Evolutionary conservation across 495 filamentous ascomycete species (phyloP).

Genomic region (Platismatia glauca): DNA sequence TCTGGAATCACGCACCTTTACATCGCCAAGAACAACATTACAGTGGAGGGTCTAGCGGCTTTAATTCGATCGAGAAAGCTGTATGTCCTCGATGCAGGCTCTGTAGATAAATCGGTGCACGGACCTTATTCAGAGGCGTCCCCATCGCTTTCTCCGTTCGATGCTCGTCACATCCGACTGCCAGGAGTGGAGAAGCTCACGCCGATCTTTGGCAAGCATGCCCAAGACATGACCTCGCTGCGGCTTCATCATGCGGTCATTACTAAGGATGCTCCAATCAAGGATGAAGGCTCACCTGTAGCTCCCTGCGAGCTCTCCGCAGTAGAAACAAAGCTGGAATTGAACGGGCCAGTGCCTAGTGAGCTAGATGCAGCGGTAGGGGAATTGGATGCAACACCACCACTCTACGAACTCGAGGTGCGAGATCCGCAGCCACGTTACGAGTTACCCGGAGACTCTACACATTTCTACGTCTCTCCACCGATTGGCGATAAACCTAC

Average conservation of each 20-base stretch:
- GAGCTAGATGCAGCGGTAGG: conserved; percentile 5
- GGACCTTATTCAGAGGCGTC: conserved; percentile 14
- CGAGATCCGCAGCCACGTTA: conserved; percentile 28
- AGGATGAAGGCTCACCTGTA: conserved; percentile 30
- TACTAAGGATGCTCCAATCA: conserved; percentile 33
- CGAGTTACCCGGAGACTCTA: conserved; percentile 38
- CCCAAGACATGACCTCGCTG: conserved; percentile 43
- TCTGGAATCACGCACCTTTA: conserved; percentile 52
- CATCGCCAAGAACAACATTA: conserved; percentile 50
- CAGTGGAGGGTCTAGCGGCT: conserved; percentile 46
- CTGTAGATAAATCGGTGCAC: conserved; percentile 31
- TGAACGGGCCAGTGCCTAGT: conserved; percentile 6
- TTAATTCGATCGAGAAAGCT: conserved; percentile 43
- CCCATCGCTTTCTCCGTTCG: conserved; percentile 16
- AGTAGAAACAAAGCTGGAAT: conserved; percentile 17
- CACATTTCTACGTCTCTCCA: conserved; percentile 22
- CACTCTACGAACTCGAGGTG: conserved; percentile 40
- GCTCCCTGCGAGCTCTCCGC: conserved; percentile 26
- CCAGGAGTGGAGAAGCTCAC: conserved; percentile 49
- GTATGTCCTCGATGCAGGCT: conserved; percentile 46
- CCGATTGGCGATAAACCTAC: conserved; percentile 9
- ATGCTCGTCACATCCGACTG: conserved; percentile 23
- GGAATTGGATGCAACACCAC: conserved; percentile 36
- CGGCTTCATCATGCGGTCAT: conserved; percentile 49
- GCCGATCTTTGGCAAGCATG: conserved; percentile 38